These are phyloP conservation scores for Anthostomella pinea DNA, from an alignment of 2,329 filamentous ascomycete genomes.

Conservation along the genomic window DNA sequence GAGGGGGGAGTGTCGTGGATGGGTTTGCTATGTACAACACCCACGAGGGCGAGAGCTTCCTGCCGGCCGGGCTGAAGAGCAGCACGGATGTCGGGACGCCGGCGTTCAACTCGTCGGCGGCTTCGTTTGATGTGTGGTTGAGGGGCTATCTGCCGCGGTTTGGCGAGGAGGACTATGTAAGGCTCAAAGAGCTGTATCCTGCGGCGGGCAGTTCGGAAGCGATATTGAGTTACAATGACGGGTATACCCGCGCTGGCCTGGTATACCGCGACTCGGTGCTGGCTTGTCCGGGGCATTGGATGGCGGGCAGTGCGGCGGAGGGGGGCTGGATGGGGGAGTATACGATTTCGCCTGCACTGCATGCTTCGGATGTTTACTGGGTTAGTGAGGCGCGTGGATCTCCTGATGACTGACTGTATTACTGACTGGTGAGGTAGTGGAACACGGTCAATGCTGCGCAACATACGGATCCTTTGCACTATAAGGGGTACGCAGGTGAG, in stretches of 20 bases:
- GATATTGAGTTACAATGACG: slow-evolving; percentile 45
- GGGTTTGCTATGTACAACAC: slow-evolving; percentile 59
- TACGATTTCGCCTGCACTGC: slow-evolving; percentile 55
- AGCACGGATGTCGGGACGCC: slow-evolving; percentile 29
- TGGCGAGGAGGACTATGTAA: slow-evolving; percentile 34
- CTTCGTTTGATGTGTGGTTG: slow-evolving; percentile 53
- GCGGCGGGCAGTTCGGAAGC: slow-evolving; percentile 44
- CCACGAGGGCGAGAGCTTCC: slow-evolving; percentile 62
- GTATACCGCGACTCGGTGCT: slow-evolving; percentile 58
- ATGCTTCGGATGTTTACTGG: slow-evolving; percentile 56
- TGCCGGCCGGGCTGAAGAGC: slow-evolving; percentile 47
- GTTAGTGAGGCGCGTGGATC: slow-evolving; percentile 32
- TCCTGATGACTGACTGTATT: background rate
- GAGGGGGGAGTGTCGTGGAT: slow-evolving; percentile 34
- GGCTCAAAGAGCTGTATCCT: slow-evolving; percentile 47
- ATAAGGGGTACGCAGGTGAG: slow-evolving; percentile 46
- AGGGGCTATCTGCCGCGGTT: slow-evolving; percentile 51
- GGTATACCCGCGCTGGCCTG: slow-evolving; percentile 51
- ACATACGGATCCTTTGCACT: slow-evolving; percentile 49
- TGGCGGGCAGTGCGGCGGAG: slow-evolving; percentile 41
- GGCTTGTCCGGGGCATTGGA: slow-evolving; percentile 59
- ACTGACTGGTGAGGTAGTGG: slow-evolving; percentile 42
- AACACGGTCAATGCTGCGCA: slow-evolving; percentile 54
- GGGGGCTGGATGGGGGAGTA: slow-evolving; percentile 58
- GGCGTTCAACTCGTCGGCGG: slow-evolving; percentile 48